These are phyloP conservation scores for Aspergillus persii DNA, from an alignment of 2,329 filamentous ascomycete genomes.

Conservation along the genomic window DNA sequence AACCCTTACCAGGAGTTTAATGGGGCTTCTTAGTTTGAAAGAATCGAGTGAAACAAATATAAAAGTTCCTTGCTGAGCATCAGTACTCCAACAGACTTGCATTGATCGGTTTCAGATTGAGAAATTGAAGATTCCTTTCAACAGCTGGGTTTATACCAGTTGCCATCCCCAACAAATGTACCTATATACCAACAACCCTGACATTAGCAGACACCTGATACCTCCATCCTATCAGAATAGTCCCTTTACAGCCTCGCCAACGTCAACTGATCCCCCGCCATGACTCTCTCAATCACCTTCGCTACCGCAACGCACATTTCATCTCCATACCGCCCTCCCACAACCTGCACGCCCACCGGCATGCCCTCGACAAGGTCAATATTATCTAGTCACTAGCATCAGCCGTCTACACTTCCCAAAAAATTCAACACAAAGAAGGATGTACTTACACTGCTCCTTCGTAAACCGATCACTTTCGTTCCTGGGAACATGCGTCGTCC, in stretches of 20 bases:
- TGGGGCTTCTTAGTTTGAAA: background rate
- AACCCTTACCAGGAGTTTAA: background rate
- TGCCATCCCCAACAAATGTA: background rate
- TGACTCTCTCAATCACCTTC: constrained; percentile 29
- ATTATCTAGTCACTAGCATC: constrained; percentile 22
- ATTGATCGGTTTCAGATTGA: too few species aligned
- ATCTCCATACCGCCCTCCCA: constrained; percentile 33
- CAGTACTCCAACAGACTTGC: too few species aligned
- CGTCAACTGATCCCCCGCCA: background rate
- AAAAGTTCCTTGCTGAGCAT: background rate
- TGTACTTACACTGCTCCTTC: constrained; percentile 31
- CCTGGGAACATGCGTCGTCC: constrained; percentile 31
- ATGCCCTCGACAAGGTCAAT: constrained; percentile 30
- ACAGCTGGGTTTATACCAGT: background rate
- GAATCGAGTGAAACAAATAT: background rate
- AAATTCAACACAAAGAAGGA: constrained; percentile 4
- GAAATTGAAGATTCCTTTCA: background rate
- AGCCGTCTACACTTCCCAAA: background rate
- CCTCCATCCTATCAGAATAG: background rate
- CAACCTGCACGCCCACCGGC: constrained; percentile 33
- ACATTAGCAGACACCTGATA: background rate
- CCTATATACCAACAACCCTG: background rate
- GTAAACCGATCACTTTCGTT: constrained; percentile 51
- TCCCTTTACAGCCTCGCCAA: background rate
- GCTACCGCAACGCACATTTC: constrained; percentile 32